Base-by-base conservation (phyloP, 2,329 filamentous ascomycete species). In the Fusarium stilboides region DNA sequence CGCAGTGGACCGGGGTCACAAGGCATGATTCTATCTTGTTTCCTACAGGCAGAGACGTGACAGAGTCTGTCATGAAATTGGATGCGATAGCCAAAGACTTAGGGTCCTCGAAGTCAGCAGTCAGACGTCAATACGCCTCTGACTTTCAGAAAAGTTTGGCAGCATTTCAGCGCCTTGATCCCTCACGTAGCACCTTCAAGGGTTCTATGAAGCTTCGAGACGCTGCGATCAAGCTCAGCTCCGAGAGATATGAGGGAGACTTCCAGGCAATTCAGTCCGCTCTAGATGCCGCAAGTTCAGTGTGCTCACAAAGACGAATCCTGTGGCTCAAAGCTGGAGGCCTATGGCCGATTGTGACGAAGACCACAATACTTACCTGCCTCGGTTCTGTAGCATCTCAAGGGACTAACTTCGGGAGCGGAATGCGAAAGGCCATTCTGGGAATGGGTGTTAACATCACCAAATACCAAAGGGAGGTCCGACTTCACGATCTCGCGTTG, bases 401-500 rank as follows among this genome's bases (percentile, higher is more conserved):
- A 44, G 44, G 40, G 7, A 39, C 33, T 28, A 17, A 22, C 2
- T 74, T 74, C 43, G 72, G 72, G 10, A 75, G 69, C 15, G 70
- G 71, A 2, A 72, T 75, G 57, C 68, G 57, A 22, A 58, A 62
- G 22, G 54, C 57, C 10, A 46, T 74, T n/a, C 14, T 74, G 10
- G 36, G 68, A 1, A 61, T 74, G 43, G 66, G 70, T 9, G 6
- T 75, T 8, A 33, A 52, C 4, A 72, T 74, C 31, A 74, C 72
- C 3, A 62, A 68, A 15, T 24, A 74, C 34, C 74, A 80, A 24
- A 74, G 77, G 13, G 74, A 74, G 37, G 65, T 76, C 26, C 73
- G 77, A 19, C 73, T 92, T 0, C 89, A 92, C 66, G 89, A 92
- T 13, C 19, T 74, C 10, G 62, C 73, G 86, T 81, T n/a, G 83